Evolutionary conservation across 257 asterid genomes (phyloP).

Genomic region (Nemophila menziesii): DNA sequence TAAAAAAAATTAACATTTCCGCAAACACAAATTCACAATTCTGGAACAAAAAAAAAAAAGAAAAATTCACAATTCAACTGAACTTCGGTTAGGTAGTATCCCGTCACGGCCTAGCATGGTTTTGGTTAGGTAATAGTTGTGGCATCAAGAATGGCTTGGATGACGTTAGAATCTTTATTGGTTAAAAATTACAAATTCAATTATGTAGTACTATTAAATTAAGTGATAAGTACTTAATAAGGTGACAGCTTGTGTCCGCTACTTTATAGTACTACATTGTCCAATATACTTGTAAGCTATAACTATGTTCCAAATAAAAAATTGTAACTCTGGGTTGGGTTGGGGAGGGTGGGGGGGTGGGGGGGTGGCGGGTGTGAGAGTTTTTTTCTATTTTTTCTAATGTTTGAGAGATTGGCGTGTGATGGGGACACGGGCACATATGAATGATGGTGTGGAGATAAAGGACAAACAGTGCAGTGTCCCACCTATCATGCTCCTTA

Average conservation of each 20-base stretch:
- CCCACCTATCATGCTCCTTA: not conserved
- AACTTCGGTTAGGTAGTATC: conserved; percentile 3
- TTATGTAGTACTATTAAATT: not conserved
- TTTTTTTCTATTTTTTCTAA: too few species aligned
- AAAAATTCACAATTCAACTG: too few species aligned
- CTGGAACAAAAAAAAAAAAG: too few species aligned
- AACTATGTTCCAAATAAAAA: too few species aligned
- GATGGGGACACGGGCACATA: conserved; percentile 17
- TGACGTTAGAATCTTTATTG: not conserved
- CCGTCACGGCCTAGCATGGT: conserved; percentile 8
- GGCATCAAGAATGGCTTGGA: conserved; percentile 4
- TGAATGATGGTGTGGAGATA: conserved; percentile 8
- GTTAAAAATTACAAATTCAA: not conserved
- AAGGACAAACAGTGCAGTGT: conserved; percentile 1
- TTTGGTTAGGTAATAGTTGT: not conserved
- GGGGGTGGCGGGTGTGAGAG: not conserved
- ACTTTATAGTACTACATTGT: conserved; percentile 2
- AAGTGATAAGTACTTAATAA: not conserved
- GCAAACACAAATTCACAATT: too few species aligned
- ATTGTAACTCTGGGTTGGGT: too few species aligned
- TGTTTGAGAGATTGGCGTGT: not conserved
- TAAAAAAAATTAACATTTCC: too few species aligned
- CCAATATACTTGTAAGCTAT: too few species aligned
- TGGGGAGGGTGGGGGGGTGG: not conserved
- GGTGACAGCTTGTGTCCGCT: not conserved